Base-by-base conservation (phyloP, 176 grass and related monocot genomes). In the Carex cristatella region DNA sequence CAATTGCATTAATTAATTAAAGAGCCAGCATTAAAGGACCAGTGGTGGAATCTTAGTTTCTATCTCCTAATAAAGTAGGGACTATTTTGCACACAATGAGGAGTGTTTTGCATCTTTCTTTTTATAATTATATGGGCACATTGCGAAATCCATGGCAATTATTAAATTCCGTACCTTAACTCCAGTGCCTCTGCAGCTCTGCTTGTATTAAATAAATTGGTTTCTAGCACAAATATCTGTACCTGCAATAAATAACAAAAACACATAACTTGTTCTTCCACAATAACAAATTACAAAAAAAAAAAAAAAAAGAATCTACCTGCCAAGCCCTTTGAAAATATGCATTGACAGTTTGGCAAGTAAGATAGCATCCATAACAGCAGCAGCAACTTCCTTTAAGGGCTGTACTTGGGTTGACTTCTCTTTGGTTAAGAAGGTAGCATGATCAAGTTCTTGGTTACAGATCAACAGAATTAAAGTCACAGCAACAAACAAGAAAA, bases 401-500 rank as follows among this genome's bases (percentile, higher is more conserved):
- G 49, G 8, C 11, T 55, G 46, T 57, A 55, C 23, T 56, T 55
- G 73, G n/a, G 74, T 4, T 56, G 28, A 2, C 28, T 78, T 55
- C 51, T 78, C 49, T 78, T 78, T 78, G 32, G 49, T 77, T 77
- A 55, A 31, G 49, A 56, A 57, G 51, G 28, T 55, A 79, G 27
- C 30, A 57, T 5, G 23, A 58, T 57, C 30, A 3, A 57, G 56
- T 31, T 77, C 27, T 56, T 57, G 46, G 73, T 28, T 32, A 68
- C 49, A 78, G 28, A 44, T 78, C 51, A 79, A 78, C 27, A 79
- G 1, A 58, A 79, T 79, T 58, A 58, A 56, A 42, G 11, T 79
- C 53, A 57, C 73, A 79, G 33, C 28, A 79, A 79, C 51, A 79
- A 30, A 58, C 74, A 58, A 79, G 51, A 79, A 78, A 56, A 56